phyloP scores from a whole-genome alignment of 2,329 filamentous ascomycete genomes.

The Simplicillium sp. region DNA sequence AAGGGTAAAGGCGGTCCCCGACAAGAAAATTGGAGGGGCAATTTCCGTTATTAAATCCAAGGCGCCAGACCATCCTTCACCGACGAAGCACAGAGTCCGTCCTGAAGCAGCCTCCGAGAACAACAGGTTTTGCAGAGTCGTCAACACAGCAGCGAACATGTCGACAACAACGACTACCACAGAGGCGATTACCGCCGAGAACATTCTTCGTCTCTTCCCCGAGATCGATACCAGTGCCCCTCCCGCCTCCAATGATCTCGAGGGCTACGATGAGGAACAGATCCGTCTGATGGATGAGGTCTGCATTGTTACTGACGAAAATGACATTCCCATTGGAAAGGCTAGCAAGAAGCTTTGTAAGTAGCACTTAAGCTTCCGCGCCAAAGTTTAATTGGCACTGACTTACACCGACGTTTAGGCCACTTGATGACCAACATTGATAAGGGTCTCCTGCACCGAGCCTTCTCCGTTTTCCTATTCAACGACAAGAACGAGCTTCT shows the following conservation, averaged over 20 bases:
- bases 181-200: conserved; percentile 70
- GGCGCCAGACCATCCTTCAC: no score
- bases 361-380: not conserved
- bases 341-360: conserved; percentile 96
- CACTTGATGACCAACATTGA: conserved; percentile 99
- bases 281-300: conserved; percentile 98
- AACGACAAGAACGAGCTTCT: conserved; percentile 87
- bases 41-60: no score
- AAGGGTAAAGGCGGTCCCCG: no score
- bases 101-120: no score
- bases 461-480: conserved; percentile 97
- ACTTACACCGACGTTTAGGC: conserved; percentile 41
- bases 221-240: conserved; percentile 46
- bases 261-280: conserved; percentile 94
- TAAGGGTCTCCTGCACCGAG: conserved; percentile 88
- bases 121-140: no score
- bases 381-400: not conserved
- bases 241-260: conserved; percentile 63
- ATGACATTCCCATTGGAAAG: conserved; percentile 88
- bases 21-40: no score
- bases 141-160: conserved; percentile 11
- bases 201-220: conserved; percentile 80
- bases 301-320: conserved; percentile 90
- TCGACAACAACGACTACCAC: conserved; percentile 32
- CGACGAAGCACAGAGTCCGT: no score